A percentile compares a stretch with the other conserved stretches of the same genome.
phyloP scores from a whole-genome alignment of 345 rosid species.

The Hibiscus trionum region DNA sequence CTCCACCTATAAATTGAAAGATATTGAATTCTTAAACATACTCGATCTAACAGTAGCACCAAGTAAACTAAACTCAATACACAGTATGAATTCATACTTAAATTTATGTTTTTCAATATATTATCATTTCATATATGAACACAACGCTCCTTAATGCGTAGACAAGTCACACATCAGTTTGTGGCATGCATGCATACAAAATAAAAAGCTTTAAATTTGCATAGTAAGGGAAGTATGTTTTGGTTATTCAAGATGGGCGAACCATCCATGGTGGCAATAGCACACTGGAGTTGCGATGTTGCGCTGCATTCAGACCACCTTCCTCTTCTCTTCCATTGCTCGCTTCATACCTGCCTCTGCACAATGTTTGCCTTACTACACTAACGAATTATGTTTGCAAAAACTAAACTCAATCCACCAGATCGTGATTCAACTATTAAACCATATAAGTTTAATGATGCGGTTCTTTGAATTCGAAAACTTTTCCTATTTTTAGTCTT shows the following conservation, averaged over 20 bases:
- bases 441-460: too few species aligned
- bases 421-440: too few species aligned
- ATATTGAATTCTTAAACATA: too few species aligned
- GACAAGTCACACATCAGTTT: not conserved
- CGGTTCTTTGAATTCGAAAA: too few species aligned
- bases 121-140: not conserved
- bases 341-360: conserved; percentile 14
- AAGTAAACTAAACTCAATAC: too few species aligned
- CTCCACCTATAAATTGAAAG: too few species aligned
- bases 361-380: not conserved
- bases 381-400: too few species aligned
- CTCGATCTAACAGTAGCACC: too few species aligned
- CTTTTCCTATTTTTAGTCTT: too few species aligned
- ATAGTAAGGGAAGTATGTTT: not conserved
- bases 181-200: not conserved
- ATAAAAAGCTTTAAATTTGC: not conserved
- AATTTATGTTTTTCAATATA: not conserved
- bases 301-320: not conserved
- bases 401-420: too few species aligned
- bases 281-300: conserved; percentile 12
- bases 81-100: too few species aligned
- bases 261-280: conserved; percentile 58
- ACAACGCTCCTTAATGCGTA: not conserved
- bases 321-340: conserved; percentile 19
- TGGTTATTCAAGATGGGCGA: conserved; percentile 18